These are phyloP conservation scores for Stephanocyclus meneghinianus DNA, from an alignment of 352 stramenopile genomes.

Conservation along the genomic window DNA sequence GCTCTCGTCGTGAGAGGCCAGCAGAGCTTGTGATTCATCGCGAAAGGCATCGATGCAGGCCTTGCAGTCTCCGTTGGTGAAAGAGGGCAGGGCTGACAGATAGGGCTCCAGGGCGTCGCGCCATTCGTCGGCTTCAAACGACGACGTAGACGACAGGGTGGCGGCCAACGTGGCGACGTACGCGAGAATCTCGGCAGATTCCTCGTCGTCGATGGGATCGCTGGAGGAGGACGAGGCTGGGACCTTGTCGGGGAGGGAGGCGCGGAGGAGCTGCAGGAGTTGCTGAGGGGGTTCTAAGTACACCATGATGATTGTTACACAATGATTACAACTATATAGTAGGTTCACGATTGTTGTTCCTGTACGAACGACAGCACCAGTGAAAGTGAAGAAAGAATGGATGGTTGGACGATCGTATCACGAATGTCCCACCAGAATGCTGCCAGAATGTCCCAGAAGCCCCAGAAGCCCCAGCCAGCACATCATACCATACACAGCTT, in stretches of 20 bases:
- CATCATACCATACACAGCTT: too few species aligned
- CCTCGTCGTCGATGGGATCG: conserved; percentile 14
- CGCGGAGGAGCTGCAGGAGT: conserved; percentile 58
- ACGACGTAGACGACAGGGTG: conserved; percentile 52
- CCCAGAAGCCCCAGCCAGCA: too few species aligned
- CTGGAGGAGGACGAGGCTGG: conserved; percentile 12
- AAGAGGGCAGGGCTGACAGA: conserved; percentile 31
- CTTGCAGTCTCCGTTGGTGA: not conserved
- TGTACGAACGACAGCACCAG: too few species aligned
- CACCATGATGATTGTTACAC: conserved; percentile 51
- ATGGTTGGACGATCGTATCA: too few species aligned
- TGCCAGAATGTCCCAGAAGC: too few species aligned
- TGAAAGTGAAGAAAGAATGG: too few species aligned
- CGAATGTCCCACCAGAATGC: too few species aligned
- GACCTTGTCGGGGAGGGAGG: conserved; percentile 50
- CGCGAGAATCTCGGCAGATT: conserved; percentile 67
- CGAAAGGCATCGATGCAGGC: conserved; percentile 55
- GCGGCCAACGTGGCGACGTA: conserved; percentile 75
- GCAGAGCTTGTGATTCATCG: conserved; percentile 34
- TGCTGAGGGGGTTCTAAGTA: conserved; percentile 67
- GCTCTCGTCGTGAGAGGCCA: conserved; percentile 55
- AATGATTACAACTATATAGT: too few species aligned
- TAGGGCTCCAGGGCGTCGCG: conserved; percentile 68
- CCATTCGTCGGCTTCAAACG: conserved; percentile 66
- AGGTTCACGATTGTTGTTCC: too few species aligned